Conservation (phyloP, 371 early-diverging fungal species). For the Nematocida sp. region DNA sequence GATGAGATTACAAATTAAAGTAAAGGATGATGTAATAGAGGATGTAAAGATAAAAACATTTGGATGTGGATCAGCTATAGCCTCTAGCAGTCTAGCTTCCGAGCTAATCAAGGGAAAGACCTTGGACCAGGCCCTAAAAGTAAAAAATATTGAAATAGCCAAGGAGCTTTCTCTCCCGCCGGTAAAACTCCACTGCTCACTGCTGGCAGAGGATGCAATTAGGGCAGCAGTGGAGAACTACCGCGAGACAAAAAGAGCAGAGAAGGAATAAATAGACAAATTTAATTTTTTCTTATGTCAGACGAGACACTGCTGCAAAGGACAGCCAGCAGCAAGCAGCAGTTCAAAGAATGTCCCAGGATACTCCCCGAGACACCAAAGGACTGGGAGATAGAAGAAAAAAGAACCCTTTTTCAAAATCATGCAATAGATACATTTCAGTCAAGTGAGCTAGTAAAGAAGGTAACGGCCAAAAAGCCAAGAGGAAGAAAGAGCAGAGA, state of each 20-base stretch:
- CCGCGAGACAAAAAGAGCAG: conserved; percentile 55
- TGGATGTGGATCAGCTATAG: conserved; percentile 97
- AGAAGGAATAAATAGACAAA: conserved; percentile 10
- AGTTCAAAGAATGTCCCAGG: too few species aligned
- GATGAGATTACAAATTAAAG: conserved; percentile 92
- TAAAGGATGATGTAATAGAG: conserved; percentile 76
- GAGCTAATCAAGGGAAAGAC: conserved; percentile 85
- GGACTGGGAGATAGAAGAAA: too few species aligned
- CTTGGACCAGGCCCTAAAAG: conserved; percentile 76
- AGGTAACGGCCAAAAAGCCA: too few species aligned
- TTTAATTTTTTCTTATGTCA: background rate
- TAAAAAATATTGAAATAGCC: conserved; percentile 91
- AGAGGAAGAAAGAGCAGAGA: too few species aligned
- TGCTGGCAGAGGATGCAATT: conserved; percentile 97
- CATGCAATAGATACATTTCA: too few species aligned
- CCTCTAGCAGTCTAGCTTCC: conserved; percentile 80
- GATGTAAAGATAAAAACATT: conserved; percentile 97
- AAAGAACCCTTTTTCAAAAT: too few species aligned
- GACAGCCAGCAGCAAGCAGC: too few species aligned
- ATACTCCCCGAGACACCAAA: too few species aligned
- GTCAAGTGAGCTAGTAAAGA: too few species aligned
- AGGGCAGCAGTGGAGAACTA: conserved; percentile 86
- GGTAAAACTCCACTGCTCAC: conserved; percentile 92
- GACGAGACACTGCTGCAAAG: too few species aligned
- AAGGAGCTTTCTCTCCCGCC: conserved; percentile 86